Evolutionary conservation across 805 yeast genomes (phyloP).

Genomic region (Pichia thaimueangensis): DNA sequence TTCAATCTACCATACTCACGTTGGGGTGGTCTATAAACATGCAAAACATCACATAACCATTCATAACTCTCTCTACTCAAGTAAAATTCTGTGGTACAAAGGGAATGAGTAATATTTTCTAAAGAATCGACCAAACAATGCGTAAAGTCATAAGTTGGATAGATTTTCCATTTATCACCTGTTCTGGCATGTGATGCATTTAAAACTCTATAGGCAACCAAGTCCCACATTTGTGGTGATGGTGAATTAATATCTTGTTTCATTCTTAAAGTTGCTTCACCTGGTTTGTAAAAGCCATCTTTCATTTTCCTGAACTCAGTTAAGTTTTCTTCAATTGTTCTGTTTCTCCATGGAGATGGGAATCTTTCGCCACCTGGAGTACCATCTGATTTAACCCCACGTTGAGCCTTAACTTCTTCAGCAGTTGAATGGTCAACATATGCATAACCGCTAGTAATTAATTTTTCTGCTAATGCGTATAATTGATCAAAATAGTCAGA

Average conservation of each 20-base stretch:
- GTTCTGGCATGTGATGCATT: conserved; percentile 94
- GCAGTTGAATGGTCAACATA: conserved; percentile 92
- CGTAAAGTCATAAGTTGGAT: conserved; percentile 98
- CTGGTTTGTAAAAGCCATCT: conserved; percentile 81
- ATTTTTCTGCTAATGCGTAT: conserved; percentile 80
- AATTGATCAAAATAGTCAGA: conserved; percentile 90
- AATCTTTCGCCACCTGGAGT: conserved; percentile 88
- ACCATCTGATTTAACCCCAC: conserved; percentile 91
- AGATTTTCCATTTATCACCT: conserved; percentile 94
- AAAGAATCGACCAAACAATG: conserved; percentile 98
- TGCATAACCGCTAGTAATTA: conserved; percentile 66
- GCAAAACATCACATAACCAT: conserved; percentile 95
- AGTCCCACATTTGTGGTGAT: conserved; percentile 99
- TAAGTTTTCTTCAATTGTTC: conserved; percentile 68
- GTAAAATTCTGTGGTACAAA: conserved; percentile 94
- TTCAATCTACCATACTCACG: conserved; percentile 97
- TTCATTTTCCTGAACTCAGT: conserved; percentile 83
- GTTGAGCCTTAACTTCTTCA: conserved; percentile 81
- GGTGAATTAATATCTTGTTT: conserved; percentile 87
- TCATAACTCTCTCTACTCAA: conserved; percentile 92
- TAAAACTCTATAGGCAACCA: conserved; percentile 92
- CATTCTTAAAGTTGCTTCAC: conserved; percentile 94
- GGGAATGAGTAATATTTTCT: conserved; percentile 91
- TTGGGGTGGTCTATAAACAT: conserved; percentile 97
- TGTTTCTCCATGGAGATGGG: conserved; percentile 71